Evolutionary conservation across 352 stramenopile genomes (phyloP), one percentile per base, ranked within the genome.

Genomic region (Phytophthora boehmeriae): DNA sequence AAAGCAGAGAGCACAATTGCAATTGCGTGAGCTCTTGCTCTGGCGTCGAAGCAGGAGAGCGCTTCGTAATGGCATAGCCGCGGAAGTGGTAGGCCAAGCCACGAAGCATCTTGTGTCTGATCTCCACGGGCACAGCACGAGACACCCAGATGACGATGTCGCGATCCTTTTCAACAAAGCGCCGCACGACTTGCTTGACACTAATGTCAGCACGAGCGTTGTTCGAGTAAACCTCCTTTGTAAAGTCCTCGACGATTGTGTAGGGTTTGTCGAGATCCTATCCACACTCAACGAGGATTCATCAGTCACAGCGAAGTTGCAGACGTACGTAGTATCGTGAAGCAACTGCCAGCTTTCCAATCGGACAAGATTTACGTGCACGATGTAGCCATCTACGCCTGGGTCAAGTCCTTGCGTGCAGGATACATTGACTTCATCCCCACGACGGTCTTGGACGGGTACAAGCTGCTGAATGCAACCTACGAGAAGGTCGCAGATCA

Each of bases 161-260:
- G 25, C 78, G 78, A 42, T 83, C 80, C 25, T 61, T 36, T 39
- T 88, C 76, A 9, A 81, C 65, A 66, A 79, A 87, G 34, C 80
- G 76, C 10, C 78, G 67, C 36, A 85, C 52, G 32, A 90, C 66
- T 55, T 88, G 76, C 57, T 86, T 76, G 5, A 86, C 59, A 8
- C 71, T 66, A 52, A 86, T 77, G 27, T 80, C 59, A 2, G 74
- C 75, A 19, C 66, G 59, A 22, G 66, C 84, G 50, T 46, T 77
- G n/a, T n/a, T n/a, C n/a, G n/a, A n/a, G n/a, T n/a, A n/a, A n/a
- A n/a, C n/a, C n/a, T n/a, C n/a, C n/a, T 88, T 52, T 30, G 69
- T 71, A 52, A 83, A 83, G 47, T 79, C 69, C 47, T 90, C 78
- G 23, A 86, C 54, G 35, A 86, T 73, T 13, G 76, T 88, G 57